Evolutionary conservation across 768 basidiomycete species (phyloP), one percentile per base, ranked within the genome.

Genomic region (Suillus fuscotomentosus): DNA sequence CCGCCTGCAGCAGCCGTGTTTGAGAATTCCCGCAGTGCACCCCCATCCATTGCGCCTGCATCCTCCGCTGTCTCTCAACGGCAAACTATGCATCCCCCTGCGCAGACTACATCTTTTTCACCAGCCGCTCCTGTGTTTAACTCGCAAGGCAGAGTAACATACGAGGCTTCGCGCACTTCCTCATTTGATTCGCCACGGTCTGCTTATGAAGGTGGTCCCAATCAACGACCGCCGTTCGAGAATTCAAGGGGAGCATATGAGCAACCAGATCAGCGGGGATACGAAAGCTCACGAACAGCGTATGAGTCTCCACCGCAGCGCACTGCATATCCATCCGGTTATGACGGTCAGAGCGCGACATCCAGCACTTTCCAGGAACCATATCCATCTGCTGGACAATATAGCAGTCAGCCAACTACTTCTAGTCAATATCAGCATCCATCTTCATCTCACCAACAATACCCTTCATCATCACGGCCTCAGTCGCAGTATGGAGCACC

Each of bases 191-290:
- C 60, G 2, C 22, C 61, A 24, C 43, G 63, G 9, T 22, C 71
- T 53, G 67, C 75, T 17, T 63, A 56, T n/a, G 68, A 60, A 38
- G 42, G 61, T 11, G 68, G 66, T 14, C 64, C 53, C 11, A 54
- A 54, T n/a, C 41, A 42, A 17, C 57, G 57, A 15, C 22, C 57
- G 17, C 5, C 39, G 24, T 59, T 59, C 27, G 57, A 59, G 57
- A 42, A 24, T 59, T 27, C 56, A 41, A 42, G 74, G 47, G 51
- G 61, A 22, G 54, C 67, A 4, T 75, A 76, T 47, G 73, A 75
- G 10, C 73, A 76, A 38, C 41, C 50, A 14, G 73, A 68, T n/a
- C 73, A 76, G 22, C 73, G 73, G 6, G 73, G 75, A 14, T 72
- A 72, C 9, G 77, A 75, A 27, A 71, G 73, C 31, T 66, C 73